Base-by-base conservation (phyloP, 2,329 filamentous ascomycete genomes). In the Ophiostoma pallidulum region DNA sequence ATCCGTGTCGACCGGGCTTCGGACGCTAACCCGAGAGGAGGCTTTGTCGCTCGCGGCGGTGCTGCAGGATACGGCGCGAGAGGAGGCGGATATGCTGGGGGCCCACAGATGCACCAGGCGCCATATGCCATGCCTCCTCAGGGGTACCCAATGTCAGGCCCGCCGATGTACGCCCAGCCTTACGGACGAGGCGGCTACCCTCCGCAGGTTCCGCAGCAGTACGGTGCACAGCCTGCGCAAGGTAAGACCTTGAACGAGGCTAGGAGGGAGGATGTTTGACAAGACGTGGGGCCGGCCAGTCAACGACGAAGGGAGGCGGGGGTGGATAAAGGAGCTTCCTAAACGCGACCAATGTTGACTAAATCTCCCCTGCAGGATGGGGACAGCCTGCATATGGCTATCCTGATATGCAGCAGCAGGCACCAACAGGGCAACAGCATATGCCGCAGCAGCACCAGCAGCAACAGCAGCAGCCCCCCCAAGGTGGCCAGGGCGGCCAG, bases 1-100 rank as follows among this genome's bases (percentile, higher is more conserved):
- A 96, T 98, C 65, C 89, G 91, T 58, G 91, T 98, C 56, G 91
- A 97, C 71, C 94, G 90, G 68, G 92, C 90, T 53, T 90, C 88
- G 50, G 90, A 96, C 66, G 83, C 82, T 56, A 78, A 79, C 40
- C 73, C 79, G 40, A 75, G 79, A 49, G 76, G 75, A 45, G 76
- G 80, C 45, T 72, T 72, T 44, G 72, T 46, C 57, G 63, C 67
- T 31, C 62, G 64, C 37, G 64, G 68, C 42, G 63, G 62, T 40
- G 57, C 59, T 26, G 60, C 58, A 12, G 59, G 59, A 24, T 61
- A 59, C 45, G 52, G 54, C 42, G 55, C 57, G 14, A 53, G 58
- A n/a, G 64, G 67, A 19, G 59, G 60, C 45, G 62, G 55, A 13
- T 63, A 65, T 47, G 56, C 52, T 28, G 57, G 54, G 45, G 60